Evolutionary conservation across 2,329 filamentous ascomycete genomes (phyloP).

Genomic region (Pezicula carpinea): DNA sequence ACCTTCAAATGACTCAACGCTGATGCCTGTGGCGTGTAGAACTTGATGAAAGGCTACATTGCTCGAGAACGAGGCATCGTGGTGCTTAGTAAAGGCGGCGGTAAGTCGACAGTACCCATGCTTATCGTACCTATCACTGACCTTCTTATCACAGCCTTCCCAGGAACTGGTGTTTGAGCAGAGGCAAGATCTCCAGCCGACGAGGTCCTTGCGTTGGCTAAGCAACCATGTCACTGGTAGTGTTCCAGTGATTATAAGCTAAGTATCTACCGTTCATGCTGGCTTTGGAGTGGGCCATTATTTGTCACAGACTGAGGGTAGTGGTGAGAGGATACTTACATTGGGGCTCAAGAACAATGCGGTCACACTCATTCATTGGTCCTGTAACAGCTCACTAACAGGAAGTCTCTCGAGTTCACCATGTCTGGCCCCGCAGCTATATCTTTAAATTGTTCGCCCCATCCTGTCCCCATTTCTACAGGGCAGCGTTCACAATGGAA

Average conservation of each 20-base stretch:
- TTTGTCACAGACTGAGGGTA: too few relatives aligned
- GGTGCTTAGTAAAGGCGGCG: conserved; percentile 82
- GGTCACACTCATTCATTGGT: too few relatives aligned
- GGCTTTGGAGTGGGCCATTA: too few relatives aligned
- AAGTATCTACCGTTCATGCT: neutral
- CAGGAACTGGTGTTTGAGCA: conserved; percentile 69
- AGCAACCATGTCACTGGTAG: neutral
- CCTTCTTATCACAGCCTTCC: conserved; percentile 58
- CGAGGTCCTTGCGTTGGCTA: neutral
- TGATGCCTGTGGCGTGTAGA: conserved; percentile 15
- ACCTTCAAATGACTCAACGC: neutral
- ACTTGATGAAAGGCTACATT: conserved; percentile 92
- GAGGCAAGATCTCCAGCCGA: neutral
- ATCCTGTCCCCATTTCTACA: neutral
- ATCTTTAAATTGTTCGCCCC: too few relatives aligned
- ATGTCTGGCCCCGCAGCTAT: too few relatives aligned
- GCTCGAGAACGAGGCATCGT: conserved; percentile 84
- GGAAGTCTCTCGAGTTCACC: too few relatives aligned
- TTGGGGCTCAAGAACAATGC: neutral
- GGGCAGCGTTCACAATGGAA: too few relatives aligned
- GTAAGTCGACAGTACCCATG: too few relatives aligned
- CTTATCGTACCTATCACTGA: too few relatives aligned
- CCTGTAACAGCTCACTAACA: too few relatives aligned
- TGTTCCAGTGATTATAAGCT: neutral
- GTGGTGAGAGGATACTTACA: neutral